phyloP scores from a whole-genome alignment of 257 asterid genomes.

The Solanum paucissectum region DNA sequence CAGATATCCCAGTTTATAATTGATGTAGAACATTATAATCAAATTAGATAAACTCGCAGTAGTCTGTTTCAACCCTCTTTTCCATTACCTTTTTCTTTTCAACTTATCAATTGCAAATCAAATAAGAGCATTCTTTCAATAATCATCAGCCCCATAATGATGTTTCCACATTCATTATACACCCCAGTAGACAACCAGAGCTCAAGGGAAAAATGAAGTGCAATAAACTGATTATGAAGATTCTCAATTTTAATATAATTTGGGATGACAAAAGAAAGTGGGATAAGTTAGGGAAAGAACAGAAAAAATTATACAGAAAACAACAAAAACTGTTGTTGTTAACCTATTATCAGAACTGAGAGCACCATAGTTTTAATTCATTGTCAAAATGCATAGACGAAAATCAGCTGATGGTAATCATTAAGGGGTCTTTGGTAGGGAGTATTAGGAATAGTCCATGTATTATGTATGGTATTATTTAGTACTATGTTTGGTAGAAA shows the following conservation, averaged over 20 bases:
- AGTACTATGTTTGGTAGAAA: background rate
- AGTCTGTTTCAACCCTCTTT: background rate
- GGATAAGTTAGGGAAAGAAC: background rate
- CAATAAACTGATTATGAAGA: background rate
- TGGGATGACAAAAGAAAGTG: background rate
- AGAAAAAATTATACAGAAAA: background rate
- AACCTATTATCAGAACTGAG: background rate
- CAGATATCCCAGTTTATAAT: background rate
- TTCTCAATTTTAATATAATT: background rate
- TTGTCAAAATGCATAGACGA: background rate
- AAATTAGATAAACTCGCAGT: background rate
- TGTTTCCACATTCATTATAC: background rate
- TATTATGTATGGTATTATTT: background rate
- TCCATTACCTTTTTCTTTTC: background rate
- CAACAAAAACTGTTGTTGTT: background rate
- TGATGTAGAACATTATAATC: background rate
- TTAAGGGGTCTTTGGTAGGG: background rate
- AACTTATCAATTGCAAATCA: background rate
- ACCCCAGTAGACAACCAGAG: background rate
- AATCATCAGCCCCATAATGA: background rate
- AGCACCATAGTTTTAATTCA: background rate
- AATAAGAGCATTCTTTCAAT: background rate
- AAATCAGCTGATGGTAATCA: background rate
- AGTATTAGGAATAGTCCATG: background rate
- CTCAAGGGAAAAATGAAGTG: background rate